Evolutionary conservation across 1,284 basidiomycete genomes (phyloP).

Genomic region (Pyrrhoderma noxium): DNA sequence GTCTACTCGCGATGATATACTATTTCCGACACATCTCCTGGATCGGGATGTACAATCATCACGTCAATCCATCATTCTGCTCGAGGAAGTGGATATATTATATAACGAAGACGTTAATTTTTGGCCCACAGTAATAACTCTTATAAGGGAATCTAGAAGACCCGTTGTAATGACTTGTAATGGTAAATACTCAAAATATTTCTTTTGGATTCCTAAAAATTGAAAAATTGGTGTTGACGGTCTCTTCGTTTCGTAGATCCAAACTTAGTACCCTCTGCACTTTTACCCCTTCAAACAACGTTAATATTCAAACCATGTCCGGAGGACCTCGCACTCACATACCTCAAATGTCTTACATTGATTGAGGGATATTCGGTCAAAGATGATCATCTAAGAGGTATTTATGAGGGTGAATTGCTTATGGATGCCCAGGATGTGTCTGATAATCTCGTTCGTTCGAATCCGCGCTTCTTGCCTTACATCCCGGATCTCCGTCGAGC

Average conservation of each 20-base stretch:
- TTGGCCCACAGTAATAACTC: conserved; percentile 77
- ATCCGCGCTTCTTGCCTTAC: not conserved
- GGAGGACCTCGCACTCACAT: conserved; percentile 53
- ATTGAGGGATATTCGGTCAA: conserved; percentile 41
- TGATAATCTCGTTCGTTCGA: conserved; percentile 5
- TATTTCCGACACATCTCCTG: too few species aligned
- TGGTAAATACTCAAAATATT: conserved; percentile 38
- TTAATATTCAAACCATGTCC: conserved; percentile 63
- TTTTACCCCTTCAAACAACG: conserved; percentile 73
- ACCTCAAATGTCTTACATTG: conserved; percentile 60
- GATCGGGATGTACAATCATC: conserved; percentile 22
- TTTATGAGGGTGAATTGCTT: not conserved
- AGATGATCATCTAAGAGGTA: not conserved
- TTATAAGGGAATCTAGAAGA: conserved; percentile 76
- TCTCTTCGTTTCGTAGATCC: too few species aligned
- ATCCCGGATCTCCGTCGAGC: conserved; percentile 16
- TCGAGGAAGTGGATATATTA: conserved; percentile 96
- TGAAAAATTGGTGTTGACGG: too few species aligned
- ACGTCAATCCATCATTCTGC: conserved; percentile 81
- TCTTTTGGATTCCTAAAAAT: too few species aligned
- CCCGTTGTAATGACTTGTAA: conserved; percentile 92
- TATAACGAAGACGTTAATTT: conserved; percentile 89
- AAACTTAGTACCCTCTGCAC: conserved; percentile 57
- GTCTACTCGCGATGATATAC: too few species aligned
- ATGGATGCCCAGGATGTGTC: not conserved